Evolutionary conservation across 2,329 filamentous ascomycete species (phyloP).

Genomic region (Neofusicoccum sp.): DNA sequence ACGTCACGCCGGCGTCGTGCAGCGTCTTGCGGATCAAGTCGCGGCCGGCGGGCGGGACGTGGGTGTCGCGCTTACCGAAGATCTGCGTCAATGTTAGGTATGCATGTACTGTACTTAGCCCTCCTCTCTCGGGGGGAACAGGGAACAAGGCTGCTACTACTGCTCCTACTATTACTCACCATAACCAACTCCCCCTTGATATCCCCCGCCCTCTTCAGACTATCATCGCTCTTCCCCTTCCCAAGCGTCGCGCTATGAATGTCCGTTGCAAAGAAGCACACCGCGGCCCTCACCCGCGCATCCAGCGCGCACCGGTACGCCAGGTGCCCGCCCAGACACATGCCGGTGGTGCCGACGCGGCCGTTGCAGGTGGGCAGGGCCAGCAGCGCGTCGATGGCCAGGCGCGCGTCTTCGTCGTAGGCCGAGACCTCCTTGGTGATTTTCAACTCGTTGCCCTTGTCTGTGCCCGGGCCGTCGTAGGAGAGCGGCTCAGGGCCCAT

Average conservation of each 20-base stretch:
- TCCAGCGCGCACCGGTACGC: slow-evolving; percentile 76
- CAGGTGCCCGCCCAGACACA: slow-evolving; percentile 93
- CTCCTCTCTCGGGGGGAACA: background rate
- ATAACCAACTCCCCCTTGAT: slow-evolving; percentile 81
- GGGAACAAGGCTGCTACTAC: background rate
- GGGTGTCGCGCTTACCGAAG: slow-evolving; percentile 87
- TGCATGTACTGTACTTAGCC: background rate
- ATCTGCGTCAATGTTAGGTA: slow-evolving; percentile 54
- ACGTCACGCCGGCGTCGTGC: slow-evolving; percentile 72
- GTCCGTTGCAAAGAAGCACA: slow-evolving; percentile 92
- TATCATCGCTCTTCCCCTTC: slow-evolving; percentile 65
- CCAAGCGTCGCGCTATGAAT: slow-evolving; percentile 81
- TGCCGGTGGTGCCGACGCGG: slow-evolving; percentile 76
- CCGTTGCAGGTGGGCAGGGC: slow-evolving; percentile 64
- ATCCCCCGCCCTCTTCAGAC: slow-evolving; percentile 61
- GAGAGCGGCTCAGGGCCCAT: slow-evolving; percentile 79
- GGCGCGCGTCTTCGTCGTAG: slow-evolving; percentile 67
- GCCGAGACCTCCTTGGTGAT: slow-evolving; percentile 80
- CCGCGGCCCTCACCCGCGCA: slow-evolving; percentile 71
- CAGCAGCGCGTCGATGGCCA: slow-evolving; percentile 46
- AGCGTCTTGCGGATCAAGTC: slow-evolving; percentile 83
- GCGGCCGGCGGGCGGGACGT: slow-evolving; percentile 80
- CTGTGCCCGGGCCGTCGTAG: slow-evolving; percentile 86
- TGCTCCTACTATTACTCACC: slow-evolving; percentile 40
- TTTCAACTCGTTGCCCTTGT: slow-evolving; percentile 85